Evolutionary conservation across 169 alveolate genomes (phyloP), one percentile per base, ranked within the genome.

Genomic region (Plasmodium adleri): DNA sequence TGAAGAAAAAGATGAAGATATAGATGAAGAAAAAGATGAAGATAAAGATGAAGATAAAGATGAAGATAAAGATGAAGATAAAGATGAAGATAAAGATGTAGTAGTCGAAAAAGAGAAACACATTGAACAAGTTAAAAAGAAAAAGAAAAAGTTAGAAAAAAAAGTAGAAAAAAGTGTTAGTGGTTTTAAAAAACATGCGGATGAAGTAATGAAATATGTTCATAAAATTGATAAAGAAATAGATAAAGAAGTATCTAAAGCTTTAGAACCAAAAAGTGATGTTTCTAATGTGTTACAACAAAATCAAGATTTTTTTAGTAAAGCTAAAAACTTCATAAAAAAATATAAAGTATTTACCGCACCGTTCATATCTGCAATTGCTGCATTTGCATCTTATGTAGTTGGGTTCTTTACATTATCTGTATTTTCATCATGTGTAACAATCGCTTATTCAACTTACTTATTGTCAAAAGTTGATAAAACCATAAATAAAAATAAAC

Each of bases 351-450:
- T 72, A 22, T 72, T 72, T 43, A n/a, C 85, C 4, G 56, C 56
- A 15, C 85, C 85, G 13, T 72, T 54, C 56, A 52, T 72, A 50
- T 12, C 85, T 52, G 85, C 70, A 52, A 50, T 72, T 64, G 85
- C 70, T 26, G 13, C 85, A 20, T 47, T 72, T 50, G 85, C 70
- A 26, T 52, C 56, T 22, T 72, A 52, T 45, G 85, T 67, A 17
- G 8, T 72, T 72, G 85, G 85, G 56, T 64, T 67, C 7, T 50
- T 72, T 22, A 39, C 28, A 52, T 26, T 54, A 2, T 72, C 85
- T 72, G 24, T 72, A 56, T 39, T 72, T 22, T 72, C 85, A 72
- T 72, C 85, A 13, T 72, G 85, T 50, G 20, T 72, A 72, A 72
- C 85, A 1, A 72, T 72, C 0, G 50, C 56, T 72, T 1, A 22